These are phyloP conservation scores for Drechslera avenae DNA, from an alignment of 2,329 filamentous ascomycete genomes.

Conservation along the genomic window DNA sequence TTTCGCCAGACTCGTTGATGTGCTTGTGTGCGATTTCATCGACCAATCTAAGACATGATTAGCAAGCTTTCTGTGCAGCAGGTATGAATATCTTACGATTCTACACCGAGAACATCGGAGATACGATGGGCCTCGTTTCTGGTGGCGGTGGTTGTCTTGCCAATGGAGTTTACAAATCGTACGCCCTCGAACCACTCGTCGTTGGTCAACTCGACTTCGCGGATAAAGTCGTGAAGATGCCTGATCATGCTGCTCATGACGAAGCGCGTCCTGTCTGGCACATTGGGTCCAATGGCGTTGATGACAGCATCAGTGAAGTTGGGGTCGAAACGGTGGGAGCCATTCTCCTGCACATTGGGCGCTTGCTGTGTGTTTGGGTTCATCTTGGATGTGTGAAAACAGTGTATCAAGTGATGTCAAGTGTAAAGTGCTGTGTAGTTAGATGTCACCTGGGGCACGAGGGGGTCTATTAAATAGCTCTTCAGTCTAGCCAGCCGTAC, in stretches of 20 bases:
- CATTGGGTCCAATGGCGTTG: conserved; percentile 73
- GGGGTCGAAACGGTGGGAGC: conserved; percentile 66
- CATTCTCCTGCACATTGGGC: conserved; percentile 27
- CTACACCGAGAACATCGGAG: conserved; percentile 74
- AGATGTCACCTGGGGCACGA: conserved; percentile 12
- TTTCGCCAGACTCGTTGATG: conserved; percentile 64
- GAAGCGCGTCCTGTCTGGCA: conserved; percentile 66
- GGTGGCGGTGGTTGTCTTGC: conserved; percentile 69
- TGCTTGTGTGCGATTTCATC: conserved; percentile 70
- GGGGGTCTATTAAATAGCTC: conserved; percentile 24
- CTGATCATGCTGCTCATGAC: conserved; percentile 68
- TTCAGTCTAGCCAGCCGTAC: not conserved
- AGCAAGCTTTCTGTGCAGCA: not conserved
- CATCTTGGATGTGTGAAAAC: conserved; percentile 11
- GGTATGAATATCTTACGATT: conserved; percentile 60
- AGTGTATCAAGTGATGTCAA: not conserved
- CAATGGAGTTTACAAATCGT: conserved; percentile 74
- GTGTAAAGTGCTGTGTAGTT: not conserved
- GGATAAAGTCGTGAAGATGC: conserved; percentile 78
- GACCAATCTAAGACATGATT: conserved; percentile 56
- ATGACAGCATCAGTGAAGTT: conserved; percentile 77
- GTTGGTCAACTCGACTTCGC: conserved; percentile 75
- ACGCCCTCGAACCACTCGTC: conserved; percentile 80
- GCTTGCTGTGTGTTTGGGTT: conserved; percentile 30
- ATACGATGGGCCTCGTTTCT: conserved; percentile 77